phyloP scores from a whole-genome alignment of 1,139 yeast genomes.

The Kurtzmaniella quercitrusa region DNA sequence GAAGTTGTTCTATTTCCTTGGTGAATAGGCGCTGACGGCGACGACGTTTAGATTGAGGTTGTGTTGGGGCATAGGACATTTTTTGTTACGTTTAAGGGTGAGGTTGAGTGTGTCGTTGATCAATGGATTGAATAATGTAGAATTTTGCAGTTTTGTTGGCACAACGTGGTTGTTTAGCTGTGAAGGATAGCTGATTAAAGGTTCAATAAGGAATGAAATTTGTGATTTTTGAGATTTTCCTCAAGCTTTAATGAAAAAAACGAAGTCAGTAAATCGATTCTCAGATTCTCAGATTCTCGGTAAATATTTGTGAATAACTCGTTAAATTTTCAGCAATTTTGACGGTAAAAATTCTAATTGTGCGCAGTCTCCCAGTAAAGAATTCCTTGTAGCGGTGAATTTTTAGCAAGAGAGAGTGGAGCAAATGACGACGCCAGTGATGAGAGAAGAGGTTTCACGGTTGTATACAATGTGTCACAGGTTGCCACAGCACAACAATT shows the following conservation, averaged over 20 bases:
- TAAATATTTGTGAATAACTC: not conserved
- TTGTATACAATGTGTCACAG: not conserved
- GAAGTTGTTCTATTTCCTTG: slow-evolving; percentile 65
- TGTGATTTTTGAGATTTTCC: too few relatives aligned
- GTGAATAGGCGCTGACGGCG: slow-evolving; percentile 47
- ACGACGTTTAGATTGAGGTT: slow-evolving; percentile 16
- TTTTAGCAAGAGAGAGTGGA: not conserved
- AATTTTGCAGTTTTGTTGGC: not conserved
- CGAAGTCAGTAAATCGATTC: too few relatives aligned
- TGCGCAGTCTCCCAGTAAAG: slow-evolving; percentile 4
- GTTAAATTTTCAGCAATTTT: too few relatives aligned
- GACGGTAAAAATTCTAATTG: too few relatives aligned
- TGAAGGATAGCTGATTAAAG: too few relatives aligned
- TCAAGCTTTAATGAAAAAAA: too few relatives aligned
- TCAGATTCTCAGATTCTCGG: too few relatives aligned
- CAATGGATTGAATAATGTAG: not conserved
- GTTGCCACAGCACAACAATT: slow-evolving; percentile 12
- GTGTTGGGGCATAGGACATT: slow-evolving; percentile 4
- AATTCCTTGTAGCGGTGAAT: slow-evolving; percentile 1
- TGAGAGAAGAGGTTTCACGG: not conserved
- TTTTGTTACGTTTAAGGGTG: not conserved
- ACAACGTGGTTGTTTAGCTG: not conserved
- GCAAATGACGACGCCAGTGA: not conserved
- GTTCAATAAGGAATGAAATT: too few relatives aligned
- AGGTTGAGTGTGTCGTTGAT: not conserved